phyloP scores from a whole-genome alignment of 257 asterid species.

The Paulownia fortunei region DNA sequence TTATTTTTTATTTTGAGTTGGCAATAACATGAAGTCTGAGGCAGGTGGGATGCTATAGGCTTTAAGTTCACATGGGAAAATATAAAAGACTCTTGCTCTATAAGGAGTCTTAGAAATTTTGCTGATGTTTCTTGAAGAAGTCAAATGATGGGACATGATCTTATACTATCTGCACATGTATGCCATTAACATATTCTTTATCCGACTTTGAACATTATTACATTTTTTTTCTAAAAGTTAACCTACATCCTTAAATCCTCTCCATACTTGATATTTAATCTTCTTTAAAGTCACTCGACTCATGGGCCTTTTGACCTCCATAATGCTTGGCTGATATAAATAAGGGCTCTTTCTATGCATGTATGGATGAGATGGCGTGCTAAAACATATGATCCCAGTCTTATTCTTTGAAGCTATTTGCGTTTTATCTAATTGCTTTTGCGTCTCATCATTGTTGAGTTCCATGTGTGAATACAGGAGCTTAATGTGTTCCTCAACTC shows the following conservation, averaged over 20 bases:
- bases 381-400: not conserved
- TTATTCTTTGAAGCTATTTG: not conserved
- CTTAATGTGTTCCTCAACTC: conserved; percentile 28
- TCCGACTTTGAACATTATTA: not conserved
- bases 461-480: conserved; percentile 1
- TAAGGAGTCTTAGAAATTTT: no score
- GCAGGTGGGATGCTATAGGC: not conserved
- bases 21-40: not conserved
- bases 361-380: not conserved
- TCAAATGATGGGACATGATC: no score
- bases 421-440: not conserved
- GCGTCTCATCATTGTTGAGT: not conserved
- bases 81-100: no score
- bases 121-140: no score
- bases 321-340: not conserved
- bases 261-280: not conserved
- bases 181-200: no score
- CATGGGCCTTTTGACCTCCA: not conserved
- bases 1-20: not conserved
- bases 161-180: no score
- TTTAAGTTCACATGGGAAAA: no score
- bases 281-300: not conserved
- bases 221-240: no score
- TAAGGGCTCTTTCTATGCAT: not conserved
- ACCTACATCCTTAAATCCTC: not conserved